A percentile compares a stretch with the other conserved stretches of the same genome.
phyloP scores from a whole-genome alignment of 805 yeast species.

The Saccharomyces cerevisiae region DNA sequence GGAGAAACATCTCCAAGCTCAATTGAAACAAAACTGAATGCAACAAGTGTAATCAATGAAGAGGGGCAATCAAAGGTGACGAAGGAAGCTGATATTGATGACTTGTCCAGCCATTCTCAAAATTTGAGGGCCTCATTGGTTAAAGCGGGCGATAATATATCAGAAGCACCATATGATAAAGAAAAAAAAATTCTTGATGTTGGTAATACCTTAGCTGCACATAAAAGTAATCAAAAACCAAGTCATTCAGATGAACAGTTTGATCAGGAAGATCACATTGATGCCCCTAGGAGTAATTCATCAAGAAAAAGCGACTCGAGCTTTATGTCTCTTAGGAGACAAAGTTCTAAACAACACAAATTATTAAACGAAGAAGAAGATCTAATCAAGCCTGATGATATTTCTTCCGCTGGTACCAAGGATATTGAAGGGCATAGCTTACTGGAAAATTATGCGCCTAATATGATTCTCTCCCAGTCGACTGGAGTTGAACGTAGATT shows the following conservation, averaged over 20 bases:
- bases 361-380: constrained; percentile 10
- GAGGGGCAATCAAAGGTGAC: not conserved
- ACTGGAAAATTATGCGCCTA: constrained; percentile 27
- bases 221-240: not conserved
- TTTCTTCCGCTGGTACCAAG: constrained; percentile 3
- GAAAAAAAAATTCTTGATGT: not conserved
- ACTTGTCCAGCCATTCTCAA: not conserved
- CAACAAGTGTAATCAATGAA: not conserved
- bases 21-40: not conserved
- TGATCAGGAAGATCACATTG: not conserved
- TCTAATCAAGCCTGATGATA: constrained; percentile 18
- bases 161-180: not conserved
- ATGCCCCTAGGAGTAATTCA: not conserved
- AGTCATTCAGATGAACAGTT: not conserved
- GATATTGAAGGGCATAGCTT: not conserved
- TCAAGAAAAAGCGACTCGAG: not conserved
- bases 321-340: not conserved
- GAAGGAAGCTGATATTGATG: not conserved
- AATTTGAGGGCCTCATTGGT: not conserved
- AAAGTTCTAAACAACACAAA: not conserved
- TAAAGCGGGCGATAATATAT: not conserved
- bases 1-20: not conserved
- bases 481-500: constrained; percentile 42
- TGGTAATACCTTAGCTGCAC: not conserved
- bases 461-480: constrained; percentile 43